Conservation (phyloP, 139 green algal genomes). For the Coelastrella sp. region DNA sequence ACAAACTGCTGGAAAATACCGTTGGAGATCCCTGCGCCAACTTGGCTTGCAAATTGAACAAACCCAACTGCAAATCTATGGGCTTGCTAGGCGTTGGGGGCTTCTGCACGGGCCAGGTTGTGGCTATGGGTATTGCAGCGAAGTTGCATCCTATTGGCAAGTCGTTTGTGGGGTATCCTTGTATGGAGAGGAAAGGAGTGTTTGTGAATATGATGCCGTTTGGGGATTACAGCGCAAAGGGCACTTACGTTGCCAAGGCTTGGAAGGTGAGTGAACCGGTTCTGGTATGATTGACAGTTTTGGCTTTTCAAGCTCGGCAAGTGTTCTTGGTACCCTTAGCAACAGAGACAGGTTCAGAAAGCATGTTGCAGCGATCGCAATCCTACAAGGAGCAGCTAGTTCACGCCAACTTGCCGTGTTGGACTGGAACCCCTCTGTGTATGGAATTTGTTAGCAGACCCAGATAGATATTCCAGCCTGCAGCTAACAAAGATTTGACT, state of each 20-base stretch:
- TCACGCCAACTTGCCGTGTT: too few relatives aligned
- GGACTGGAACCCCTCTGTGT: too few relatives aligned
- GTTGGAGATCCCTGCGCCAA: conserved; percentile 20
- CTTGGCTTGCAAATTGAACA: conserved; percentile 37
- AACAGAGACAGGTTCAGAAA: too few relatives aligned
- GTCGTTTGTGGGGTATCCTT: conserved; percentile 9
- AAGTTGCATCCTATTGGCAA: conserved; percentile 20
- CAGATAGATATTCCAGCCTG: too few relatives aligned
- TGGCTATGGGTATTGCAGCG: conserved; percentile 23
- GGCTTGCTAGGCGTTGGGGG: neutral
- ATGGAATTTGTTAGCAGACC: too few relatives aligned
- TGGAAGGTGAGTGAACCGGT: too few relatives aligned
- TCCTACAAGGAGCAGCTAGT: too few relatives aligned
- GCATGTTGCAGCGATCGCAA: too few relatives aligned
- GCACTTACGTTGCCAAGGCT: conserved; percentile 31
- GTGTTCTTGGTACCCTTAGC: too few relatives aligned
- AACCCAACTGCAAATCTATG: conserved; percentile 3
- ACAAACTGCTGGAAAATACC: neutral
- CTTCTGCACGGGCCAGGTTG: conserved; percentile 34
- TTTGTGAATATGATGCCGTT: neutral
- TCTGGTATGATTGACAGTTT: too few relatives aligned
- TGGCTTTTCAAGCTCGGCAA: too few relatives aligned
- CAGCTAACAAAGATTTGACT: too few relatives aligned
- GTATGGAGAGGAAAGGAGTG: conserved; percentile 6
- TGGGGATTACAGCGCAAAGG: conserved; percentile 15